Base-by-base conservation (phyloP, 1,284 basidiomycete species). In the Ustilago hordei region DNA sequence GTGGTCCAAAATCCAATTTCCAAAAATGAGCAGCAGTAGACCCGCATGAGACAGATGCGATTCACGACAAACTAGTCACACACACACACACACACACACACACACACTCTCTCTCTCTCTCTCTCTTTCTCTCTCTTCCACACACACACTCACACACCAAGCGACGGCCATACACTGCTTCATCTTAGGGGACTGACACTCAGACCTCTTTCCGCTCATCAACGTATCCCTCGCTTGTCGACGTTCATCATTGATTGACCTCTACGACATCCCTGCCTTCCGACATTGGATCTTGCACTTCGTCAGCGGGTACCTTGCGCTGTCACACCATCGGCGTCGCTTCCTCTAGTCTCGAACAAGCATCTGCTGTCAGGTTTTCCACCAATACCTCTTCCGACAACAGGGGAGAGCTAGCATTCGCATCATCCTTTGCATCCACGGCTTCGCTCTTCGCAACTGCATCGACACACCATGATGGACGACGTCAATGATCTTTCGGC, bases 391-490 rank as follows among this genome's bases (percentile, higher is more conserved):
- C 17, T 45, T 15, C 39, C n/a, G 7, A 45, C 43, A 11, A 15
- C 7, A 45, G 43, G n/a, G 43, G n/a, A 45, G 17, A 45, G 43
- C 43, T 45, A 45, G 43, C 43, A 19, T 45, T 8, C 6, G n/a
- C 43, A 19, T 19, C n/a, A 28, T 50, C 15, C 23, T 50, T 13
- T 50, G 9, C 48, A 50, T 8, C 12, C 28, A 31, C 48, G 15
- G 17, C 43, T 19, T 45, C 43, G 11, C n/a, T 19, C 15, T 15
- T 6, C 4, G n/a, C n/a, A 45, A 45, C 15, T 11, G 39, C 39
- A 23, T 19, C 6, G 11, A 23, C n/a, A 23, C 15, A 17, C 23
- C 48, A 78, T 52, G 62, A 78, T 81, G 78, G 80, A 81, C 54
- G 75, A 68, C 62, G 68, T 58, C 41, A 54, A 77, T 32, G 72